Evolutionary conservation across 2,329 filamentous ascomycete genomes (phyloP), one percentile per base, ranked within the genome.

Genomic region (Hypoxylon sp.): DNA sequence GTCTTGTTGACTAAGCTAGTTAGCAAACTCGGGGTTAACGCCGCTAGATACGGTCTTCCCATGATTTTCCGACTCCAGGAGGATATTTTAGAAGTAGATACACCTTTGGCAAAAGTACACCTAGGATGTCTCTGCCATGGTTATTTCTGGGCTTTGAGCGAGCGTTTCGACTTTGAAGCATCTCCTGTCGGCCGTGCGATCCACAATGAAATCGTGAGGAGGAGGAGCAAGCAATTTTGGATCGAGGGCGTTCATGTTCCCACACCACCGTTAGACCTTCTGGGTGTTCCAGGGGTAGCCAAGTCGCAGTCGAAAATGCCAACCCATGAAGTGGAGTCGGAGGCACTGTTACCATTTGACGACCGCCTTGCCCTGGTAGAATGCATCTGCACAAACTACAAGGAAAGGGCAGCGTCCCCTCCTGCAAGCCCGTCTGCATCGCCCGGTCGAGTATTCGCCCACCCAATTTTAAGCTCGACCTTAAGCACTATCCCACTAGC

Each of bases 51-150:
- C 71, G 93, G 93, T 0, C 78, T 97, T 37, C 93, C 94, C 1
- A 97, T 97, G 93, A 85, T 97, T 10, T 88, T 96, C 76, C 87
- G 91, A 47, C 84, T 98, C 1, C 94, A 97, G 75, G 92, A 97
- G 72, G 92, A 95, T 66, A 91, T 95, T 30, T 84, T 87, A 57
- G 85, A 86, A 6, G 82, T 89, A 2, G 87, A 89, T 48, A 85
- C 85, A 22, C 87, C 90, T 0, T 76, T 87, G 43, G 85, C 89
- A 28, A 95, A 94, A 74, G 86, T 97, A 39, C 90, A 92, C 44
- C 82, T 96, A 44, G 93, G 91, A 28, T 93, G 91, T 73, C 80
- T 98, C 59, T 92, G 94, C 52, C 92, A 97, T 73, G 94, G 93
- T 7, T 97, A 97, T 76, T 88, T 97, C 61, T 94, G 91, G 90